phyloP scores from a whole-genome alignment of 192 early-diverging fungal genomes.

The Coemansia sp. region DNA sequence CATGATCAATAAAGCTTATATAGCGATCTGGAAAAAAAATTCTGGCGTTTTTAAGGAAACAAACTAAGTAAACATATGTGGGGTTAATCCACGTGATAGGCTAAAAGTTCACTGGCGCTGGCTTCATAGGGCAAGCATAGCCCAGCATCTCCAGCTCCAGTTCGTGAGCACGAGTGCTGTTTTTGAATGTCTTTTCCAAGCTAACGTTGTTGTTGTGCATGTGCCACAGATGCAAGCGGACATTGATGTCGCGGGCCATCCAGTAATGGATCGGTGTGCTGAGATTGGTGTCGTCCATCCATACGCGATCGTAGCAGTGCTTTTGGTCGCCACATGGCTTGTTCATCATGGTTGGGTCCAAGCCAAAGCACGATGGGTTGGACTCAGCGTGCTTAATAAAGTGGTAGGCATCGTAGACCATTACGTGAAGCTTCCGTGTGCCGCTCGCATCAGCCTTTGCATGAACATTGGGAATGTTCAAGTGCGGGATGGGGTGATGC shows the following conservation, averaged over 20 bases:
- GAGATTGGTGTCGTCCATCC: slow-evolving; percentile 48
- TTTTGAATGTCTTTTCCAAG: slow-evolving; percentile 22
- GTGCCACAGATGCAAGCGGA: slow-evolving; percentile 47
- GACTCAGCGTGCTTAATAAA: slow-evolving; percentile 48
- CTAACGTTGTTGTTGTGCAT: slow-evolving; percentile 21
- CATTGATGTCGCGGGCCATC: slow-evolving; percentile 47
- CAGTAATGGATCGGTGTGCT: slow-evolving; percentile 46
- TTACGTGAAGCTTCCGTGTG: slow-evolving; percentile 28
- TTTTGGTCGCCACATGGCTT: slow-evolving; percentile 39
- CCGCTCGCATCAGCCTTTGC: neutral
- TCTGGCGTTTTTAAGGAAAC: neutral
- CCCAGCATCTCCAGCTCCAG: slow-evolving; percentile 50
- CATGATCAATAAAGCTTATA: slow-evolving; percentile 13
- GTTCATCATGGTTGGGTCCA: slow-evolving; percentile 23
- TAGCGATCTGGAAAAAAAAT: neutral
- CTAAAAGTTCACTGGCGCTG: slow-evolving; percentile 28
- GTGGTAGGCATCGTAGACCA: slow-evolving; percentile 50
- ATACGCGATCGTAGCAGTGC: slow-evolving; percentile 44
- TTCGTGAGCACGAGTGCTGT: slow-evolving; percentile 32
- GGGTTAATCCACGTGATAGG: neutral
- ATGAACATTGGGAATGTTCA: neutral
- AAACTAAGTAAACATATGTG: neutral
- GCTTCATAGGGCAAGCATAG: slow-evolving; percentile 43
- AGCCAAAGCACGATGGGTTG: slow-evolving; percentile 36
- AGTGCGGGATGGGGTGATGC: slow-evolving; percentile 5